Conservation (phyloP, 352 stramenopile species). For the Pythium vanterpoolii region DNA sequence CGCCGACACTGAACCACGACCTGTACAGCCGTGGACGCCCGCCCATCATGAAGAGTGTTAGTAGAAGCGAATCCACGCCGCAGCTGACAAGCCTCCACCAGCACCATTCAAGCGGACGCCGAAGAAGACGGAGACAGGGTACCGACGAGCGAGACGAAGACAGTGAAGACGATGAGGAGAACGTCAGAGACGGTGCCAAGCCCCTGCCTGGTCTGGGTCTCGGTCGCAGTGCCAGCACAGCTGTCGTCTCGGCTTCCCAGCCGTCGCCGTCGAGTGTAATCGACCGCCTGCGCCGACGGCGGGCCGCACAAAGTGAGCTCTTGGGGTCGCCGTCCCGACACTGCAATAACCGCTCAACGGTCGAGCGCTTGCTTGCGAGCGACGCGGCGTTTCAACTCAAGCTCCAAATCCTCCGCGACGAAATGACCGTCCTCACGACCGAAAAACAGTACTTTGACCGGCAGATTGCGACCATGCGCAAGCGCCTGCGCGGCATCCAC, state of each 20-base stretch:
- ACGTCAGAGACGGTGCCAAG: background rate
- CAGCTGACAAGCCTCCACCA: background rate
- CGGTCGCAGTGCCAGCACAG: slow-evolving; percentile 6
- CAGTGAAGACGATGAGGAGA: slow-evolving; percentile 1
- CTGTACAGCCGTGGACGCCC: background rate
- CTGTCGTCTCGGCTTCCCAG: background rate
- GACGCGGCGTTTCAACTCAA: slow-evolving; percentile 62
- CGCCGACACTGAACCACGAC: slow-evolving; percentile 7
- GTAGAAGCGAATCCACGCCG: slow-evolving; percentile 17
- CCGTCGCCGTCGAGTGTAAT: slow-evolving; percentile 8
- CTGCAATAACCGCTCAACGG: slow-evolving; percentile 10
- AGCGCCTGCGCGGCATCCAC: slow-evolving; percentile 59
- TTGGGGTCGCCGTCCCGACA: background rate
- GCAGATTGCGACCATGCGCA: slow-evolving; percentile 47
- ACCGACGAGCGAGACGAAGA: slow-evolving; percentile 3
- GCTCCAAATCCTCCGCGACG: slow-evolving; percentile 52
- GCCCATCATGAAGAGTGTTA: background rate
- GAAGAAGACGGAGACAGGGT: background rate
- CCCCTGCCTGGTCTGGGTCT: background rate
- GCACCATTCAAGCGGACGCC: background rate
- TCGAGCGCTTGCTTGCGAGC: slow-evolving; percentile 68
- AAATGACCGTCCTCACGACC: slow-evolving; percentile 42
- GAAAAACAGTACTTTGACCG: slow-evolving; percentile 45
- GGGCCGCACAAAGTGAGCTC: background rate
- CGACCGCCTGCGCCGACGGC: background rate